Evolutionary conservation across 2,329 filamentous ascomycete genomes (phyloP).

Genomic region (Neofusicoccum ribis): DNA sequence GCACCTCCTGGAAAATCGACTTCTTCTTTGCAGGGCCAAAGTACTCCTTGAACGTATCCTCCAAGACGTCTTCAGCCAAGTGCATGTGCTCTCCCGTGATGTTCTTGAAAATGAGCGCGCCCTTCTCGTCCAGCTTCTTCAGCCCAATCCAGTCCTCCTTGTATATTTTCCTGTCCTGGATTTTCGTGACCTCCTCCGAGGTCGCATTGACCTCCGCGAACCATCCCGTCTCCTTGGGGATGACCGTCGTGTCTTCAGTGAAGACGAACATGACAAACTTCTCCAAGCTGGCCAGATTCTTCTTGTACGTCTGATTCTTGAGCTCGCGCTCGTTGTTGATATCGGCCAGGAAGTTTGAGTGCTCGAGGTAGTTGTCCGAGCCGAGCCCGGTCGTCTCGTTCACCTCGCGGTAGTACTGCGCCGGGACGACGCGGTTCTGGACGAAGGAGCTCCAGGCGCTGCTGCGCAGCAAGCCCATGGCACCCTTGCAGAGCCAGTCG

Average conservation of each 20-base stretch:
- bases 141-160: slow-evolving; percentile 92
- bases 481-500: slow-evolving; percentile 80
- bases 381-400: slow-evolving; percentile 56
- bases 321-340: slow-evolving; percentile 85
- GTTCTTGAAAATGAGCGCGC: slow-evolving; percentile 72
- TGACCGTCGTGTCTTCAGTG: slow-evolving; percentile 77
- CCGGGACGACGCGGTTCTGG: slow-evolving; percentile 79
- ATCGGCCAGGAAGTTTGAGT: slow-evolving; percentile 88
- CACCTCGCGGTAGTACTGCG: slow-evolving; percentile 86
- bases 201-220: slow-evolving; percentile 83
- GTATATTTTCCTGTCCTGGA: slow-evolving; percentile 74
- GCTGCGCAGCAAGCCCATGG: slow-evolving; percentile 72
- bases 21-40: slow-evolving; percentile 51
- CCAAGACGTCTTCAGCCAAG: slow-evolving; percentile 66
- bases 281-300: slow-evolving; percentile 68
- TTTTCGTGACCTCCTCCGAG: slow-evolving; percentile 58
- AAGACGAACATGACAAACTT: slow-evolving; percentile 91
- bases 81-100: slow-evolving; percentile 82
- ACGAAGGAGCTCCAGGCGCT: slow-evolving; percentile 81
- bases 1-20: slow-evolving; percentile 1
- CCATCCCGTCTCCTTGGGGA: slow-evolving; percentile 89
- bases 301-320: slow-evolving; percentile 75
- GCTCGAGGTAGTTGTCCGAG: slow-evolving; percentile 67
- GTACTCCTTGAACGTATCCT: slow-evolving; percentile 65
- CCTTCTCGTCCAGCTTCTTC: slow-evolving; percentile 74